A percentile compares a stretch with the other conserved stretches of the same genome.
phyloP scores from a whole-genome alignment of 2,329 filamentous ascomycete species.

The Cordyceps farinosa region DNA sequence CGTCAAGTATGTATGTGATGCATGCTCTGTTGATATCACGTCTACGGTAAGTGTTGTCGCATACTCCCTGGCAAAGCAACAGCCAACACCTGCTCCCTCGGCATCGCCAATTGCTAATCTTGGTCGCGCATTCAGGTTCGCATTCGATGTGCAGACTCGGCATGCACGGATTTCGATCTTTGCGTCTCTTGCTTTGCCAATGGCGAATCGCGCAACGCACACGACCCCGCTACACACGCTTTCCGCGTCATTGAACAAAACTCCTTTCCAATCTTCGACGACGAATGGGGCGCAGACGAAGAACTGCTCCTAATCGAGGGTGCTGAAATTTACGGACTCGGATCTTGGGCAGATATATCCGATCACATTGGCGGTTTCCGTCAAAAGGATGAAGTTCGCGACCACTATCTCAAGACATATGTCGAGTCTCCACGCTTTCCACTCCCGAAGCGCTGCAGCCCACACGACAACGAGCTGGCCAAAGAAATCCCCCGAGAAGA shows the following conservation, averaged over 20 bases:
- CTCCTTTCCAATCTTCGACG: constrained; percentile 92
- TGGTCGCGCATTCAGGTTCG: constrained; percentile 62
- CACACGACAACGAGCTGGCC: constrained; percentile 72
- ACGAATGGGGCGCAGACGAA: constrained; percentile 96
- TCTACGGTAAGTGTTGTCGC: constrained; percentile 67
- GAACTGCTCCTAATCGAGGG: constrained; percentile 91
- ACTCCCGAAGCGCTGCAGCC: constrained; percentile 79
- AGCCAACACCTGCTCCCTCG: not conserved
- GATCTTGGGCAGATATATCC: constrained; percentile 96
- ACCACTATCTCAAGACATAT: constrained; percentile 89
- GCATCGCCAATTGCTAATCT: constrained; percentile 20
- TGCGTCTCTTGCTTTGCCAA: constrained; percentile 93
- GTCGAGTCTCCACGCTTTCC: constrained; percentile 81
- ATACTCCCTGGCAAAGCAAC: not conserved
- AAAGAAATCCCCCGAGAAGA: constrained; percentile 82
- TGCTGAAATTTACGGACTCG: constrained; percentile 91
- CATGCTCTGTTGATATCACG: constrained; percentile 94
- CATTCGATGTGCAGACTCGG: constrained; percentile 80
- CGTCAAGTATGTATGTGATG: constrained; percentile 95
- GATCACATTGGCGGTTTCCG: constrained; percentile 97
- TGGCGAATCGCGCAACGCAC: constrained; percentile 74
- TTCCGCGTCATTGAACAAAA: constrained; percentile 97
- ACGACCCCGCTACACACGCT: constrained; percentile 81
- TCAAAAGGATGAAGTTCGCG: constrained; percentile 89
- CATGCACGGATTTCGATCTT: constrained; percentile 91